Percentiles rank a stretch among this genome's conserved stretches.
Conservation (phyloP, 2,329 filamentous ascomycete genomes). For the Fusarium dlaminii region DNA sequence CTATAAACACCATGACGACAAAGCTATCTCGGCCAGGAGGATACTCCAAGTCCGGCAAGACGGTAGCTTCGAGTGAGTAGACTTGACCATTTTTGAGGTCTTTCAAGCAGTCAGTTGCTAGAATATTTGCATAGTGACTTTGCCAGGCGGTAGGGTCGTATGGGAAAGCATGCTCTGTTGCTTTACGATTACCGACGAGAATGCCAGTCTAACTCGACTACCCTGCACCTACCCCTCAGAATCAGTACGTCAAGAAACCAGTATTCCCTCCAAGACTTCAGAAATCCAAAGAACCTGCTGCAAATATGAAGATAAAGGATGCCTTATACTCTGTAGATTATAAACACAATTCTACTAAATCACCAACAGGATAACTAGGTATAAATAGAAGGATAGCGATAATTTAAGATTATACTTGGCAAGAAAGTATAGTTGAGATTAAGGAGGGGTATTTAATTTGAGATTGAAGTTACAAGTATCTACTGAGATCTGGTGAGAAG, state of each 20-base stretch:
- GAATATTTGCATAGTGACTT: accelerated
- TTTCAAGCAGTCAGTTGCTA: accelerated
- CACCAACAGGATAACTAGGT: too few species aligned
- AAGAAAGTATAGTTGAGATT: too few species aligned
- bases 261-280: accelerated
- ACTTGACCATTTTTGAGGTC: accelerated
- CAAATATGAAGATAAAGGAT: too few species aligned
- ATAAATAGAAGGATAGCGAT: too few species aligned
- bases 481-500: too few species aligned
- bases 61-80: accelerated
- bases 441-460: too few species aligned
- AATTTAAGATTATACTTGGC: too few species aligned
- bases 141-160: accelerated
- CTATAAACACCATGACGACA: accelerated
- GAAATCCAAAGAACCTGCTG: too few species aligned
- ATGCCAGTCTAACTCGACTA: accelerated
- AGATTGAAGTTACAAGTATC: too few species aligned
- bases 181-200: accelerated
- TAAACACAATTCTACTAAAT: neutral
- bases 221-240: accelerated
- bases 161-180: accelerated
- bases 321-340: too few species aligned
- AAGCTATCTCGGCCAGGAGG: accelerated
- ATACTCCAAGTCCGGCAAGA: accelerated
- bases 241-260: accelerated